phyloP scores from a whole-genome alignment of 2,329 filamentous ascomycete species.

The Phialophora verrucosa region DNA sequence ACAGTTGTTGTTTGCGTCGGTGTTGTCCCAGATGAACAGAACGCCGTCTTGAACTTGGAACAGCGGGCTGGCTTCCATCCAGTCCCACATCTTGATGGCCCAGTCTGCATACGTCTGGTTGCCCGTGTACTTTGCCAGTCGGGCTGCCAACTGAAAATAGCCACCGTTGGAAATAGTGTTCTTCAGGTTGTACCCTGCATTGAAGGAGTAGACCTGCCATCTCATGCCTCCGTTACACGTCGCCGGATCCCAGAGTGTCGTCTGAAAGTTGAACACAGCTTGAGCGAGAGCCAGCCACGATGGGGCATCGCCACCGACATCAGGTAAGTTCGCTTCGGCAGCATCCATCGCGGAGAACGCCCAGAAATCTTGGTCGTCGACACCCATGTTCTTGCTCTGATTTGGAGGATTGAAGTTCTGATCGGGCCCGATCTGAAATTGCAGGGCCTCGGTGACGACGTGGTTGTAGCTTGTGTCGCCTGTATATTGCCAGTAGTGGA shows the following conservation, averaged over 20 bases:
- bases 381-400: constrained; percentile 48
- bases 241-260: constrained; percentile 67
- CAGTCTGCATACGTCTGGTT: constrained; percentile 48
- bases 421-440: constrained; percentile 48
- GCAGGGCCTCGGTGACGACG: constrained; percentile 47
- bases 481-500: constrained; percentile 53
- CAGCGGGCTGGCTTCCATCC: constrained; percentile 60
- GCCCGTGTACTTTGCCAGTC: constrained; percentile 48
- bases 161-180: constrained; percentile 60
- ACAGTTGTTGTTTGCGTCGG: constrained; percentile 63
- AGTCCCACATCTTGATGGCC: constrained; percentile 52
- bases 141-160: constrained; percentile 57
- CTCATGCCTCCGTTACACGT: constrained; percentile 74
- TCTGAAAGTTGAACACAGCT: constrained; percentile 78
- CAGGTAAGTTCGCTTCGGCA: constrained; percentile 47
- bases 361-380: constrained; percentile 46
- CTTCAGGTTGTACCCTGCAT: constrained; percentile 58
- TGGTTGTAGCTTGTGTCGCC: constrained; percentile 50
- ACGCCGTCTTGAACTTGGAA: constrained; percentile 60
- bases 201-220: constrained; percentile 75
- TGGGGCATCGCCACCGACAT: constrained; percentile 53
- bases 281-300: constrained; percentile 76
- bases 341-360: constrained; percentile 47
- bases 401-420: constrained; percentile 51
- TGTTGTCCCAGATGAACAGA: constrained; percentile 66